These are phyloP conservation scores for Hypoxylon sp. DNA, from an alignment of 2,329 filamentous ascomycete genomes.

Conservation along the genomic window DNA sequence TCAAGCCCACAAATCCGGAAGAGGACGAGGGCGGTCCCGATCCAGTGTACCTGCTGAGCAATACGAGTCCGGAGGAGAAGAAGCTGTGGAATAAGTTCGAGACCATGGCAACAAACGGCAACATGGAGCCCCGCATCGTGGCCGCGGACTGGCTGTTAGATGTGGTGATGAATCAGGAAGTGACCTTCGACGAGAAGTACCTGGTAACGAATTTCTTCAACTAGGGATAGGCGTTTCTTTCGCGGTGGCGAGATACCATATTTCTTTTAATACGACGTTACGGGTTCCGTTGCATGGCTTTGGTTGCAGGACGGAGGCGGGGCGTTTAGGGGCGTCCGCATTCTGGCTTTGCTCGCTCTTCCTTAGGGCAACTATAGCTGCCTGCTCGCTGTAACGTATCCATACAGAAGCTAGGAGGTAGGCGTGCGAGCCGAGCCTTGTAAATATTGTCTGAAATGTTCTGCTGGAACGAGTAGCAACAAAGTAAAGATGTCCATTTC, in stretches of 20 bases:
- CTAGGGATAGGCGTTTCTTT: slow-evolving; percentile 25
- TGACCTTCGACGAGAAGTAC: slow-evolving; percentile 77
- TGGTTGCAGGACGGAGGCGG: slow-evolving; percentile 19
- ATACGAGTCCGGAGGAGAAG: slow-evolving; percentile 75
- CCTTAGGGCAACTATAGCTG: background rate
- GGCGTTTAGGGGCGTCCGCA: slow-evolving; percentile 28
- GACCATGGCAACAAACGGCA: slow-evolving; percentile 81
- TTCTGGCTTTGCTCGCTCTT: slow-evolving; percentile 1
- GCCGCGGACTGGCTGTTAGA: slow-evolving; percentile 91
- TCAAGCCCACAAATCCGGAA: slow-evolving; percentile 73
- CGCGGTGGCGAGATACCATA: slow-evolving; percentile 3
- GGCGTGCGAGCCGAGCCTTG: slow-evolving; percentile 1
- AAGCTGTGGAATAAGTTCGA: slow-evolving; percentile 85
- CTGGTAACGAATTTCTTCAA: slow-evolving; percentile 63
- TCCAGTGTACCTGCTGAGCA: slow-evolving; percentile 87
- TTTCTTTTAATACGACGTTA: slow-evolving; percentile 31
- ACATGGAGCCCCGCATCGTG: slow-evolving; percentile 86
- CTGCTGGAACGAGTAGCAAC: background rate
- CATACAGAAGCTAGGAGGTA: slow-evolving; percentile 10
- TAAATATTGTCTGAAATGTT: slow-evolving; percentile 21
- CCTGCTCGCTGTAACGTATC: background rate
- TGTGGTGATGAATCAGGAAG: slow-evolving; percentile 88
- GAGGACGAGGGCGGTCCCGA: slow-evolving; percentile 75
- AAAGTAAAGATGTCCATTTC: slow-evolving; percentile 52
- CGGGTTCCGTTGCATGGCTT: slow-evolving; percentile 40